Percentiles rank a stretch among this genome's conserved stretches.
Conservation (phyloP, 306 rosid genomes). For the Dalbergia cultrata region DNA sequence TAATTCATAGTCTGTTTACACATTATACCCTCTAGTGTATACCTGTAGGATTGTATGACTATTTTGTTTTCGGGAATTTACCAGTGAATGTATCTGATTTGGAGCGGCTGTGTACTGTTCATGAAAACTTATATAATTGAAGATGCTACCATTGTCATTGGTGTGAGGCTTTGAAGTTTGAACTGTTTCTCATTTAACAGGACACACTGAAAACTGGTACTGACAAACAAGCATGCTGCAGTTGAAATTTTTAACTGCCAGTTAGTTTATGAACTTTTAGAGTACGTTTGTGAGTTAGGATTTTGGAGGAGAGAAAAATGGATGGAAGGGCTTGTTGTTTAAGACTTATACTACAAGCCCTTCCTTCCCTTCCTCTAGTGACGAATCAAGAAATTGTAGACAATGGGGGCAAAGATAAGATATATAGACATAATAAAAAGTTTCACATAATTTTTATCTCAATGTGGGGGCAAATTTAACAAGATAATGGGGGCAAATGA, state of each 20-base stretch:
- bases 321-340: too few relatives aligned
- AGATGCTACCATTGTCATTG: not conserved
- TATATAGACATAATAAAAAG: too few relatives aligned
- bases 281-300: too few relatives aligned
- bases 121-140: not conserved
- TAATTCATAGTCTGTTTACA: not conserved
- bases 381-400: too few relatives aligned
- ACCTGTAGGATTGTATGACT: not conserved
- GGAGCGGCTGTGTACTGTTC: not conserved
- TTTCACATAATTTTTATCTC: too few relatives aligned
- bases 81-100: conserved; percentile 21
- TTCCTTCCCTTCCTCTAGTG: too few relatives aligned
- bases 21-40: conserved; percentile 2
- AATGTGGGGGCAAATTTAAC: too few relatives aligned
- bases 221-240: not conserved
- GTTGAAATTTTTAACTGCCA: not conserved
- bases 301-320: too few relatives aligned
- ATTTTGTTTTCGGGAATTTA: not conserved
- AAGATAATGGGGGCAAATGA: too few relatives aligned
- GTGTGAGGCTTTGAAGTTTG: too few relatives aligned
- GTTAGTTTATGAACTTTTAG: not conserved
- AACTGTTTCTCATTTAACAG: not conserved
- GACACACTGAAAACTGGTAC: not conserved
- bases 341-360: too few relatives aligned
- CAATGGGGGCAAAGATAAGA: too few relatives aligned